Conservation (phyloP, 2,329 filamentous ascomycete genomes). For the Trichoderma polysporum region DNA sequence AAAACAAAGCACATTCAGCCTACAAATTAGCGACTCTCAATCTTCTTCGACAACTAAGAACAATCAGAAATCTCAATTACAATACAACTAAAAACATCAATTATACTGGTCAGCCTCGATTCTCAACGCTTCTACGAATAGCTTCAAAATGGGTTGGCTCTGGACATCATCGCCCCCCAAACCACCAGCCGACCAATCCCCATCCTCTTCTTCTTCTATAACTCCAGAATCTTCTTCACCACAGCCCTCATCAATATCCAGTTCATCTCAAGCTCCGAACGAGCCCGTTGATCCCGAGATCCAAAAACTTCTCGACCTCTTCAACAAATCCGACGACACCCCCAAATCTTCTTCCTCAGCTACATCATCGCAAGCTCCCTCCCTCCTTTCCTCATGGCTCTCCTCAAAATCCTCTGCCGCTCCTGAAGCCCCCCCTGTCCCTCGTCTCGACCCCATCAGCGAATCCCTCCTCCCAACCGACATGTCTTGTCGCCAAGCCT, state of each 20-base stretch:
- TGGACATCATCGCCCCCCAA: constrained; percentile 49
- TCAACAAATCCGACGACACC: constrained; percentile 37
- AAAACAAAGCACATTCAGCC: background rate
- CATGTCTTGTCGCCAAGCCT: constrained; percentile 87
- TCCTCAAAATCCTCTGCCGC: constrained; percentile 28
- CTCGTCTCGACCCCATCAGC: constrained; percentile 49
- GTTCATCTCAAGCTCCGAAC: constrained; percentile 28
- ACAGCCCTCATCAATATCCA: constrained; percentile 21
- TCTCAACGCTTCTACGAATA: background rate
- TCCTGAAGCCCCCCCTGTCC: constrained; percentile 26
- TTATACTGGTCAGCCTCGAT: background rate
- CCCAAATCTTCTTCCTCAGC: constrained; percentile 27
- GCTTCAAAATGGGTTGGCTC: constrained; percentile 59
- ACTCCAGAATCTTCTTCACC: constrained; percentile 22
- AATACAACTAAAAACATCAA: background rate
- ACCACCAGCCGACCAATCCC: constrained; percentile 28
- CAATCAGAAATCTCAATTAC: background rate
- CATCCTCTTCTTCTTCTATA: constrained; percentile 25
- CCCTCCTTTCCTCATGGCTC: constrained; percentile 36
- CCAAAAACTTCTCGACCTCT: constrained; percentile 52
- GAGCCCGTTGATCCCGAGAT: constrained; percentile 50
- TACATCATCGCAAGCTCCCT: constrained; percentile 28
- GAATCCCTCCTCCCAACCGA: constrained; percentile 72
- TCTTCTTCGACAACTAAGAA: background rate
- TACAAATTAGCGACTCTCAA: background rate